Evolutionary conservation across 2,329 filamentous ascomycete genomes (phyloP), one percentile per base, ranked within the genome.

Genomic region (Penicillium sp.): DNA sequence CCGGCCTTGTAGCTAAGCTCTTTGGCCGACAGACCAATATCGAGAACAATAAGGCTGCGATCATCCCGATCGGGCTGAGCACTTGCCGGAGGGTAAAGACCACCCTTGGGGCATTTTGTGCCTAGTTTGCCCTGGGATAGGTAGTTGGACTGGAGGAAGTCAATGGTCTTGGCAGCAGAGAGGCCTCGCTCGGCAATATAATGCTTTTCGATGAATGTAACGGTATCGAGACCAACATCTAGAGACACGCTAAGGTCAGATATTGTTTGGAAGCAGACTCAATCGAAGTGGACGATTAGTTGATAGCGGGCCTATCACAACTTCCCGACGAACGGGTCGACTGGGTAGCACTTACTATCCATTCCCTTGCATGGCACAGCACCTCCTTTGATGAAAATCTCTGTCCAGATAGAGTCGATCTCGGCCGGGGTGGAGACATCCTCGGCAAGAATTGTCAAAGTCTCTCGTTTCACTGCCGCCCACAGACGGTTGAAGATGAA

Each of bases 401-500:
- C 74, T 12, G 57, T 63, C 76, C 80, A 85, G 5, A 85, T 66
- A 0, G 64, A 63, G 58, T 86, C 83, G 28, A 85, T 79, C 52
- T 83, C 79, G n/a, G 77, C 71, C 0, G 84, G 81, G 0, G 72
- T 74, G 0, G 78, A 76, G 0, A 85, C 81, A 0, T 76, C 83
- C 52, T 85, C 83, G 0, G 79, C 74, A 2, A 86, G 62, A 10
- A 85, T 82, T 0, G 69, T 77, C 54, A 86, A 61, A 0, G 72
- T 69, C 63, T 86, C 83, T 2, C 83, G 75, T 68, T 86, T 85
- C 15, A 86, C 75, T 0, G 83, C 83, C 0, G 83, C 84, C 83
- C 83, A 86, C 0, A 86, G 68, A 0, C 83, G 79, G 55, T 86
- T 85, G 65, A 84, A 83, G 38, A 86, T 81, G 61, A 85, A 81